phyloP scores from a whole-genome alignment of 805 yeast species.

The Nakazawaea holstii region DNA sequence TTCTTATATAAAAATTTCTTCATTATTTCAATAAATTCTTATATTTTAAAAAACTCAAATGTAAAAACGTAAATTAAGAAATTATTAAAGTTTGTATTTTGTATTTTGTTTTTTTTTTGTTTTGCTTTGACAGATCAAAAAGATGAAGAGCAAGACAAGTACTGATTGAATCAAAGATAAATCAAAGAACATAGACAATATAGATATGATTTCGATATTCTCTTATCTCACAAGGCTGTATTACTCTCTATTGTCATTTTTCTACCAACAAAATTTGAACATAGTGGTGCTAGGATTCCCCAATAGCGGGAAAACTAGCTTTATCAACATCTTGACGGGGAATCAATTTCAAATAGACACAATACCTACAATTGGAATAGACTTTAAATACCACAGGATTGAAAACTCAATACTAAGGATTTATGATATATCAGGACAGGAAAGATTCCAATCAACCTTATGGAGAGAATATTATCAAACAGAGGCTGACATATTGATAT shows the following conservation, averaged over 20 bases:
- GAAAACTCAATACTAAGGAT: constrained; percentile 16
- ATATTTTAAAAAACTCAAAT: too few species aligned
- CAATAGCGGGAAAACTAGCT: constrained; percentile 25
- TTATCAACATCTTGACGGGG: constrained; percentile 16
- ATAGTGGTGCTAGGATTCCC: constrained; percentile 23
- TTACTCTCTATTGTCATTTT: constrained; percentile 2
- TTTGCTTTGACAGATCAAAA: too few species aligned
- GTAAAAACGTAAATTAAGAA: too few species aligned
- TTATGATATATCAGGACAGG: constrained; percentile 27
- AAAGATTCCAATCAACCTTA: constrained; percentile 15
- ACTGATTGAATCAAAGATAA: not conserved
- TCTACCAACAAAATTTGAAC: constrained; percentile 15
- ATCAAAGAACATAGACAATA: not conserved
- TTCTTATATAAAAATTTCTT: too few species aligned
- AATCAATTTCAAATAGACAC: constrained; percentile 13
- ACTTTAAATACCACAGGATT: constrained; percentile 1
- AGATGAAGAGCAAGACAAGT: too few species aligned
- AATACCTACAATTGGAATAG: constrained; percentile 21
- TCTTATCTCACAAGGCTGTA: not conserved
- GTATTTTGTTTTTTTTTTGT: too few species aligned
- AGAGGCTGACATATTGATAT: constrained; percentile 17
- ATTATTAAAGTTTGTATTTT: too few species aligned
- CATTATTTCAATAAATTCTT: too few species aligned
- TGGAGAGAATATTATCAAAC: constrained; percentile 17
- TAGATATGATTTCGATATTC: not conserved